Evolutionary conservation across 2,329 filamentous ascomycete genomes (phyloP).

Genomic region (Colletotrichum siamense): DNA sequence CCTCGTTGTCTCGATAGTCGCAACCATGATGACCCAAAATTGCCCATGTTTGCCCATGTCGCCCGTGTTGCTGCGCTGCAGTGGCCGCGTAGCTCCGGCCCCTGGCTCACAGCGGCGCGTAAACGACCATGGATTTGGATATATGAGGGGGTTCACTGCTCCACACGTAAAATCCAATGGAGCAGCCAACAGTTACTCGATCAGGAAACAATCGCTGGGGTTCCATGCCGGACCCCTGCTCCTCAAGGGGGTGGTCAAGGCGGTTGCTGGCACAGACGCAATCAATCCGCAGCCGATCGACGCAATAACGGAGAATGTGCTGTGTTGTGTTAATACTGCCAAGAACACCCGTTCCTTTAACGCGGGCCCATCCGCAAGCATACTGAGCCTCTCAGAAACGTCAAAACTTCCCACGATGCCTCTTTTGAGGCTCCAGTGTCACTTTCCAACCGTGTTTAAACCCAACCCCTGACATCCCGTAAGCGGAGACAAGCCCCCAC

Average conservation of each 20-base stretch:
- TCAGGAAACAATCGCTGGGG: conserved; percentile 2
- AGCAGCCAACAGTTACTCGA: conserved; percentile 1
- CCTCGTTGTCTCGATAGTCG: not conserved
- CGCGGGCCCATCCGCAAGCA: not conserved
- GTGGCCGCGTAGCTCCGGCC: not conserved
- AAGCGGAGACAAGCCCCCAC: not conserved
- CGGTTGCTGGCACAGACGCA: conserved; percentile 8
- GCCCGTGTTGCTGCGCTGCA: not conserved
- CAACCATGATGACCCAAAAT: not conserved
- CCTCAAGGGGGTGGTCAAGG: not conserved
- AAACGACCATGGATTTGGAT: not conserved
- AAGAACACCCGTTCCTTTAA: not conserved
- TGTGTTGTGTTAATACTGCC: conserved; percentile 11
- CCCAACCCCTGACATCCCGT: not conserved
- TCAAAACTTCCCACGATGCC: not conserved
- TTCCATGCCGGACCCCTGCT: not conserved
- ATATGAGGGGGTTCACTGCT: conserved; percentile 7
- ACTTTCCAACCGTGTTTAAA: not conserved
- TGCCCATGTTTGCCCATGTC: not conserved
- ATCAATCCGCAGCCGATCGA: conserved; percentile 10
- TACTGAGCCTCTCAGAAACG: not conserved
- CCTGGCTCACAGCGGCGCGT: not conserved
- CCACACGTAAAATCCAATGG: not conserved
- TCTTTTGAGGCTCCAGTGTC: not conserved
- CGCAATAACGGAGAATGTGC: conserved; percentile 7